Evolutionary conservation across 106 monocot species (phyloP), one percentile per base, ranked within the genome.

Genomic region (Acorus calamus): DNA sequence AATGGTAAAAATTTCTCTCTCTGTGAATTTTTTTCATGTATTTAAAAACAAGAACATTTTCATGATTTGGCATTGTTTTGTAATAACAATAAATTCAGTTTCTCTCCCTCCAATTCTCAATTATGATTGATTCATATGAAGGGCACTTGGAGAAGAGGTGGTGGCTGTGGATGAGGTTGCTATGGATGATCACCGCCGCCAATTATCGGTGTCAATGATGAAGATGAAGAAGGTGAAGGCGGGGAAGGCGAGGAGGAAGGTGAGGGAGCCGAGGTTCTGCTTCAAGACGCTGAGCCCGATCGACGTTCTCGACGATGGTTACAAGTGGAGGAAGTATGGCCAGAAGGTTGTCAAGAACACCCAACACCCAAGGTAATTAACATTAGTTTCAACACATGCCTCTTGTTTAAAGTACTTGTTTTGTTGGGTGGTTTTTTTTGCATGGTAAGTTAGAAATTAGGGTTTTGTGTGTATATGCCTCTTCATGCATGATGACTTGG

Each of bases 291-390:
- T 83, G 78, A 83, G 83, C 71, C 78, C 78, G 46, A 63, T 83
- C 2, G 83, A 83, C 56, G 83, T 83, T 44, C 57, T 78, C 11
- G 78, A 83, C 47, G 83, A 83, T 62, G 83, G 83, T 42, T 83
- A 83, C 65, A 81, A 81, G 59, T 81, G 81, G 81, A 71, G 81
- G 52, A 81, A 81, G 52, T 81, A 81, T 42, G 83, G 78, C 53
- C 83, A 83, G 67, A 83, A 83, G 28, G 78, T 83, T 10, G 83
- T 83, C 42, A 83, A 78, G 70, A 83, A 83, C 71, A 83, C 83
- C 48, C 78, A 83, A 52, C 83, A 83, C 45, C 83, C 78, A 4
- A 82, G 81, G 81, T 82, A 77, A 28, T 28, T 28, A 28, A 28
- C 28, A 28, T 28, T 28, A 28, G 28, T 28, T 28, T 28, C 28